Conservation (phyloP, 2,329 filamentous ascomycete species). For the Curvularia spicifera region DNA sequence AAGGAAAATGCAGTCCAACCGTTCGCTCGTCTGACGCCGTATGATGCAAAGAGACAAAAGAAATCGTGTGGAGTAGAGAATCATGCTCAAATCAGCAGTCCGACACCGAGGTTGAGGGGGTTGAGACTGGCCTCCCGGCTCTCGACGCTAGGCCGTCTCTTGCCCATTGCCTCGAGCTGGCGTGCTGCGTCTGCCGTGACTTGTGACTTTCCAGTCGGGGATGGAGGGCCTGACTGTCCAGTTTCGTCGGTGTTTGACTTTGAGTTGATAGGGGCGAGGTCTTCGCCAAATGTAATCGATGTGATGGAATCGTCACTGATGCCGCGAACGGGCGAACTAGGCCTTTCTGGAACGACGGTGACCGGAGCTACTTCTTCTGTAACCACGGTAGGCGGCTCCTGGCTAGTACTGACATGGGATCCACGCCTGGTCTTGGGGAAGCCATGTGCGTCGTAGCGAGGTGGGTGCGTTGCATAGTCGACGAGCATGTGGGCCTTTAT, state of each 20-base stretch:
- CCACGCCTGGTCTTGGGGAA: slow-evolving; percentile 39
- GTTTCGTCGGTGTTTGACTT: slow-evolving; percentile 29
- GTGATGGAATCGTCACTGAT: slow-evolving; percentile 43
- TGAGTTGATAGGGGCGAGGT: slow-evolving; percentile 36
- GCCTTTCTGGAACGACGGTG: slow-evolving; percentile 22
- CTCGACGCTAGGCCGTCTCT: slow-evolving; percentile 31
- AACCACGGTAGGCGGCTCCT: slow-evolving; percentile 3
- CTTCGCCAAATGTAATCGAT: slow-evolving; percentile 44
- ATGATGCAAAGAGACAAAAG: neutral
- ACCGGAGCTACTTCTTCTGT: slow-evolving; percentile 11
- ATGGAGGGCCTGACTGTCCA: slow-evolving; percentile 36
- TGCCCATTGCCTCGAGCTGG: slow-evolving; percentile 27
- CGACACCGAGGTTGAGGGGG: slow-evolving; percentile 30
- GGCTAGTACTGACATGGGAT: slow-evolving; percentile 15
- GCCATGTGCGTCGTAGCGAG: slow-evolving; percentile 52
- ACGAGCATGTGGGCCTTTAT: slow-evolving; percentile 52
- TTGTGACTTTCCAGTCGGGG: slow-evolving; percentile 32
- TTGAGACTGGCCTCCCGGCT: slow-evolving; percentile 27
- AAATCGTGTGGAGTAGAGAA: neutral
- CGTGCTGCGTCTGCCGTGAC: slow-evolving; percentile 35
- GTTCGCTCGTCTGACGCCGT: slow-evolving; percentile 1
- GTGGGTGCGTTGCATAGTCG: slow-evolving; percentile 53
- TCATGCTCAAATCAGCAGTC: slow-evolving; percentile 31
- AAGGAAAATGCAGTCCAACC: neutral
- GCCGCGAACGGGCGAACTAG: slow-evolving; percentile 37